phyloP scores from a whole-genome alignment of 1,284 basidiomycete species.

The Thecaphora thlaspeos region DNA sequence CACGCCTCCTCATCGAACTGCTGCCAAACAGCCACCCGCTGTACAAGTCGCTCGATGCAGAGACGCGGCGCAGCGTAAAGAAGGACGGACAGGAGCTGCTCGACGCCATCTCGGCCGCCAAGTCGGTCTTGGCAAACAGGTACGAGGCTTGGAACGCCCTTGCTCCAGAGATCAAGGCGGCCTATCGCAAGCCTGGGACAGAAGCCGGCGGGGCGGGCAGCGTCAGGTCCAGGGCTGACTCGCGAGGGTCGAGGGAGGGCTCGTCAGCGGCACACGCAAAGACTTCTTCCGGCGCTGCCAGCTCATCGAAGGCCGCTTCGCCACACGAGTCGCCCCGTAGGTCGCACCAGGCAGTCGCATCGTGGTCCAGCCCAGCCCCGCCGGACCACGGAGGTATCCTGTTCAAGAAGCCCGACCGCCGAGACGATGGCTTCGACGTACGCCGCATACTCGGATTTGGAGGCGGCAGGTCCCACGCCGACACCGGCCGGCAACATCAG shows the following conservation, averaged over 20 bases:
- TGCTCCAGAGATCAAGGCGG: constrained; percentile 4
- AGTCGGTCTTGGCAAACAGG: constrained; percentile 9
- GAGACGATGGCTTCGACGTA: constrained; percentile 13
- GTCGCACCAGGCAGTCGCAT: neutral
- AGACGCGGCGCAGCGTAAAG: constrained; percentile 3
- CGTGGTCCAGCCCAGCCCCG: neutral
- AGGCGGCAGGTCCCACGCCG: neutral
- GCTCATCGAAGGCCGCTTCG: neutral
- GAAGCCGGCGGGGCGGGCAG: constrained; percentile 1
- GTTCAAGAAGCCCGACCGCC: constrained; percentile 4
- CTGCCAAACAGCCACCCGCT: constrained; percentile 19
- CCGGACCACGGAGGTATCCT: neutral
- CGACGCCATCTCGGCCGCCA: constrained; percentile 5
- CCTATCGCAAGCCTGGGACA: neutral
- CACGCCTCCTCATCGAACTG: constrained; percentile 25
- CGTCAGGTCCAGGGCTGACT: neutral
- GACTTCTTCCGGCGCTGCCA: neutral
- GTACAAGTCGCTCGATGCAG: constrained; percentile 8
- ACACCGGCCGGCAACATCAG: too few species aligned
- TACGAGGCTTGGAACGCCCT: constrained; percentile 4
- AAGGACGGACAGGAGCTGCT: constrained; percentile 8
- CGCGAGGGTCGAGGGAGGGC: neutral
- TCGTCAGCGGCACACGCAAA: neutral
- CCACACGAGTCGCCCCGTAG: neutral
- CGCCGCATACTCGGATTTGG: constrained; percentile 13